A percentile compares a stretch with the other conserved stretches of the same genome.
Conservation (phyloP, 169 alveolate genomes). For the Plasmodium coatneyi region DNA sequence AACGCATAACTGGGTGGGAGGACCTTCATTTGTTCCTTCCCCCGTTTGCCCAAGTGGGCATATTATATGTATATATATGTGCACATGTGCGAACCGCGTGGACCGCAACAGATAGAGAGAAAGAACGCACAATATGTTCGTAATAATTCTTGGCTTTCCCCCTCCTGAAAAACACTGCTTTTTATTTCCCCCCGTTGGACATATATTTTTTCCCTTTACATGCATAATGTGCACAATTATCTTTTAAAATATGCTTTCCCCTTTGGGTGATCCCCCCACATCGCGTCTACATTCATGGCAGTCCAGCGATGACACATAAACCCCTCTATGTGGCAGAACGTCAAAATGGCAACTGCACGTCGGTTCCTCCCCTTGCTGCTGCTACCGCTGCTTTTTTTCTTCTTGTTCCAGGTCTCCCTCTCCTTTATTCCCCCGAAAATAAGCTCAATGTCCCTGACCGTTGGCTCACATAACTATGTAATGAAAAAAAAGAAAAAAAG, state of each 20-base stretch:
- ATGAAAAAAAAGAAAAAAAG: neutral
- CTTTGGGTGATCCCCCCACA: neutral
- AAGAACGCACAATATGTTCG: neutral
- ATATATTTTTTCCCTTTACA: too few relatives aligned
- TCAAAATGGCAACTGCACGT: neutral
- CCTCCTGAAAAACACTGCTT: neutral
- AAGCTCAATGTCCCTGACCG: neutral
- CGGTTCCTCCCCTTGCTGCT: neutral
- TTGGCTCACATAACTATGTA: neutral
- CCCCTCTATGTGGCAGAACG: neutral
- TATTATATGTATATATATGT: neutral
- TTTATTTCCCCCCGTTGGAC: neutral
- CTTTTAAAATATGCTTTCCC: neutral
- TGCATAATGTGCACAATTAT: neutral
- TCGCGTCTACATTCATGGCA: neutral
- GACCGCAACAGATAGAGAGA: neutral
- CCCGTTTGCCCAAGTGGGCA: neutral
- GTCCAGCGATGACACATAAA: neutral
- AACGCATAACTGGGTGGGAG: neutral
- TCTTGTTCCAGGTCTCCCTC: neutral
- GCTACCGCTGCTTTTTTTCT: neutral
- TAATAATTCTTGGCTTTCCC: neutral
- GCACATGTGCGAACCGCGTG: neutral
- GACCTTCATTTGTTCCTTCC: neutral
- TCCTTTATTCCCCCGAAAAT: slow-evolving; percentile 2